Evolutionary conservation across 2,329 filamentous ascomycete genomes (phyloP).

Genomic region (Penicillium sp.): DNA sequence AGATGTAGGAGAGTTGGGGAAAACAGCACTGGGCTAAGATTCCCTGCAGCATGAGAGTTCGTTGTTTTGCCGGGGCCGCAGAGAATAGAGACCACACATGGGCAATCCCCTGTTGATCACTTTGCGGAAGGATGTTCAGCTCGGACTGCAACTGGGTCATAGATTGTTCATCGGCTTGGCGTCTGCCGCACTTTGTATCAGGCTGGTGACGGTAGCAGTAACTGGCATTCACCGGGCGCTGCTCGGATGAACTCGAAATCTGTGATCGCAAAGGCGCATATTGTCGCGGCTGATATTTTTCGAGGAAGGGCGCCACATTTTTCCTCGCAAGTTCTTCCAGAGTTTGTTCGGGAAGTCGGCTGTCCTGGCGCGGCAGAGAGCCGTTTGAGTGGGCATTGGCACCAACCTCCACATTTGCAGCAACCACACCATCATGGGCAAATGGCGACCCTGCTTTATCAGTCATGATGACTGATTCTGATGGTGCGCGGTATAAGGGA

Average conservation of each 20-base stretch:
- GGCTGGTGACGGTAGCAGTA: conserved; percentile 95
- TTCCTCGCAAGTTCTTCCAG: conserved; percentile 64
- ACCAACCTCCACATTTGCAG: conserved; percentile 18
- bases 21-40: conserved; percentile 97
- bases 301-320: conserved; percentile 81
- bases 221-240: conserved; percentile 64
- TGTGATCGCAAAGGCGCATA: conserved; percentile 70
- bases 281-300: conserved; percentile 82
- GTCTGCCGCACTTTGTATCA: conserved; percentile 78
- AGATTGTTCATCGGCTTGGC: conserved; percentile 88
- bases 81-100: conserved; percentile 98
- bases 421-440: not conserved
- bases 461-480: conserved; percentile 1
- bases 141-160: conserved; percentile 95
- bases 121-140: conserved; percentile 73
- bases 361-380: conserved; percentile 26
- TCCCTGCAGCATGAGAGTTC: conserved; percentile 93
- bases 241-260: conserved; percentile 36
- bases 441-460: conserved; percentile 11
- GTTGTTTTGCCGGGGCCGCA: conserved; percentile 86
- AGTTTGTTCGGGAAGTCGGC: conserved; percentile 35
- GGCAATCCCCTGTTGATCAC: conserved; percentile 90
- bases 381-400: conserved; percentile 24
- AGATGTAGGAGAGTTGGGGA: conserved; percentile 89
- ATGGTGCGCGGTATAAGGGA: not conserved